Evolutionary conservation across 2,329 filamentous ascomycete genomes (phyloP), one percentile per base, ranked within the genome.

Genomic region (Fusarium redolens): DNA sequence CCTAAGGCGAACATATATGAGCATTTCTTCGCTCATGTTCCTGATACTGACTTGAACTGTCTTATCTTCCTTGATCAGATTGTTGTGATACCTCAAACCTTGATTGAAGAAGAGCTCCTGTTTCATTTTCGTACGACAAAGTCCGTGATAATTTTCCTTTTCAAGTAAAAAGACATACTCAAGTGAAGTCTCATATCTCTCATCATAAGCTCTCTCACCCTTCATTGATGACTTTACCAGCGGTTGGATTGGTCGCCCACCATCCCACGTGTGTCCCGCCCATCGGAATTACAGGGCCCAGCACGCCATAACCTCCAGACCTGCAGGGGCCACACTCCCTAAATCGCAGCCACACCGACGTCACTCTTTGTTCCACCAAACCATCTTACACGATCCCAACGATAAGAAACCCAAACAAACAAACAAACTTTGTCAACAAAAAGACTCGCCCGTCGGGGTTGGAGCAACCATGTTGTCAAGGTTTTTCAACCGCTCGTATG

Each of bases 401-500:
- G 41, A 43, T 38, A 48, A n/a, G 50, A 30, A n/a, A 38, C 7
- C 22, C 22, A 54, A 54, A 40, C 22, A 54, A 54, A 30, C 22
- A n/a, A 40, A 17, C 35, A 54, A 54, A n/a, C 50, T 20, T 62
- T 64, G 44, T 45, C 40, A 37, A 50, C 43, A 63, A 64, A 37
- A 68, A 69, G 47, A 57, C 48, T 69, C 57, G 60, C 63, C 56
- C 61, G 44, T 57, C 28, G 58, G 71, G 62, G 62, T 59, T 63
- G 47, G 57, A 66, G 50, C 41, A 44, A 31, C n/a, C 60, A 77
- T 77, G 75, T 54, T 77, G 18, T 66, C 54, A 68, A 75, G 51
- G 38, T 40, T 75, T 37, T 73, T 72, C 22, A 51, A 47, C 48
- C 54, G 59, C 37, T 48, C 61, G 37, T 58, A 57, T 57, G 17